A percentile compares a stretch with the other conserved stretches of the same genome.
Conservation (phyloP, 352 stramenopile species). For the Phytophthora quininea region DNA sequence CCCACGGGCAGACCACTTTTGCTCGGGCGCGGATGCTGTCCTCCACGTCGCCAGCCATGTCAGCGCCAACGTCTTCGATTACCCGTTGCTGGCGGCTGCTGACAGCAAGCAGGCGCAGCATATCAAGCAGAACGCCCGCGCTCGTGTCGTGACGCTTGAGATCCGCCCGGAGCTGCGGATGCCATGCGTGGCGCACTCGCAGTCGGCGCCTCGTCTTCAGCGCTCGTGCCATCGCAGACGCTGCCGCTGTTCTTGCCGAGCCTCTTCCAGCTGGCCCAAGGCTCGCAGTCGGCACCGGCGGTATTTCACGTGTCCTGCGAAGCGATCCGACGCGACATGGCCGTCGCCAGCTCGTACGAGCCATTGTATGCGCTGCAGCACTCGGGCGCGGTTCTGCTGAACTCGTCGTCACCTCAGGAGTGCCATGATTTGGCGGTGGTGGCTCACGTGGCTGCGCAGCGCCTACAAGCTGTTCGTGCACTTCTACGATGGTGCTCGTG, state of each 20-base stretch:
- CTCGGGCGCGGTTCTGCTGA: constrained; percentile 73
- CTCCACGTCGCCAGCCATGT: constrained; percentile 61
- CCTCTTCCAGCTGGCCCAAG: constrained; percentile 66
- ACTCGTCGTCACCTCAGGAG: constrained; percentile 71
- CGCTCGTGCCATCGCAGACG: constrained; percentile 72
- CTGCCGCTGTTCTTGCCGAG: constrained; percentile 78
- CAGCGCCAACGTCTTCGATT: constrained; percentile 70
- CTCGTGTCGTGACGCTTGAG: constrained; percentile 67
- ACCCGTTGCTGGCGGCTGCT: constrained; percentile 46
- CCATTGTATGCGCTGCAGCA: constrained; percentile 71
- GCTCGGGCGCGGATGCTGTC: constrained; percentile 60
- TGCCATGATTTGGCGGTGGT: constrained; percentile 82
- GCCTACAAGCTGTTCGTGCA: constrained; percentile 73
- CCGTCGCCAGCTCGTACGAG: constrained; percentile 66
- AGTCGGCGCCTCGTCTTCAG: constrained; percentile 51
- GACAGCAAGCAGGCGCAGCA: constrained; percentile 15
- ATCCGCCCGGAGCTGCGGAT: constrained; percentile 57
- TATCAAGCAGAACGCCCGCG: constrained; percentile 31
- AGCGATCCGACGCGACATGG: constrained; percentile 56
- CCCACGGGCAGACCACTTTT: constrained; percentile 51
- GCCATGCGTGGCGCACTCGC: constrained; percentile 67
- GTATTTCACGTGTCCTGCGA: constrained; percentile 77
- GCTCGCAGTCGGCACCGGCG: constrained; percentile 28
- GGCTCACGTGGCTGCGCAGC: constrained; percentile 68
- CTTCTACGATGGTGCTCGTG: constrained; percentile 82